Percentiles rank a stretch among this genome's conserved stretches.
Evolutionary conservation across 1,139 yeast genomes (phyloP).

Genomic region (Suhomyces ambrosiae): DNA sequence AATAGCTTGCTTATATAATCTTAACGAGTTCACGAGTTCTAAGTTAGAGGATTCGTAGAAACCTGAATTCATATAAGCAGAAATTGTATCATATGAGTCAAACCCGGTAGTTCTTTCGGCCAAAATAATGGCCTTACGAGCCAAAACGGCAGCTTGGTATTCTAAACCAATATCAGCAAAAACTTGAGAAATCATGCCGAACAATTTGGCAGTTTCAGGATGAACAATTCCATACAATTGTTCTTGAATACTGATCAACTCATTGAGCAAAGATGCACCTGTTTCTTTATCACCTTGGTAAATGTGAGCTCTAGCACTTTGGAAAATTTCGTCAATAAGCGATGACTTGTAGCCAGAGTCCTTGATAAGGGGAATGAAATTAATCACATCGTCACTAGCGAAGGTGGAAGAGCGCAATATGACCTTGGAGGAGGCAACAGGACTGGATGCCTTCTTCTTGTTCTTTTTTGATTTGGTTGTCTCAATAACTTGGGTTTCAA

Average conservation of each 20-base stretch:
- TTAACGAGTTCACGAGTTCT: slow-evolving; percentile 62
- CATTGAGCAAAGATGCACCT: slow-evolving; percentile 62
- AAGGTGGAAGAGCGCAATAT: slow-evolving; percentile 45
- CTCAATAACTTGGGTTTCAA: slow-evolving; percentile 21
- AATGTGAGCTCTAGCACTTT: slow-evolving; percentile 61
- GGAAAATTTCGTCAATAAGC: slow-evolving; percentile 77
- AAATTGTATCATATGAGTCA: slow-evolving; percentile 76
- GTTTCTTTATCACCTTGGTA: slow-evolving; percentile 45
- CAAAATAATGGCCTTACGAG: slow-evolving; percentile 71
- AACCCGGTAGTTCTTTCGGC: slow-evolving; percentile 80
- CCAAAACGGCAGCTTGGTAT: slow-evolving; percentile 64
- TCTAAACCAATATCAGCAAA: slow-evolving; percentile 63
- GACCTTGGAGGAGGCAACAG: slow-evolving; percentile 26
- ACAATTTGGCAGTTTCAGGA: slow-evolving; percentile 74
- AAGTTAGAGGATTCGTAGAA: slow-evolving; percentile 65
- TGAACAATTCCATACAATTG: slow-evolving; percentile 85
- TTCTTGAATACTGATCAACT: slow-evolving; percentile 73
- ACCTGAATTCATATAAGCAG: slow-evolving; percentile 75
- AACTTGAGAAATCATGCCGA: slow-evolving; percentile 63
- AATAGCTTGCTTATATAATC: slow-evolving; percentile 62
- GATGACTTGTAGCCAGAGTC: slow-evolving; percentile 67
- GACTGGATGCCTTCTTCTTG: slow-evolving; percentile 32
- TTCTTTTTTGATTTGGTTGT: slow-evolving; percentile 23
- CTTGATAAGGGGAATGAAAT: slow-evolving; percentile 74
- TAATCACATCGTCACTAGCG: slow-evolving; percentile 60